Base-by-base conservation (phyloP, 2,329 filamentous ascomycete genomes). In the Xylaria sp. region DNA sequence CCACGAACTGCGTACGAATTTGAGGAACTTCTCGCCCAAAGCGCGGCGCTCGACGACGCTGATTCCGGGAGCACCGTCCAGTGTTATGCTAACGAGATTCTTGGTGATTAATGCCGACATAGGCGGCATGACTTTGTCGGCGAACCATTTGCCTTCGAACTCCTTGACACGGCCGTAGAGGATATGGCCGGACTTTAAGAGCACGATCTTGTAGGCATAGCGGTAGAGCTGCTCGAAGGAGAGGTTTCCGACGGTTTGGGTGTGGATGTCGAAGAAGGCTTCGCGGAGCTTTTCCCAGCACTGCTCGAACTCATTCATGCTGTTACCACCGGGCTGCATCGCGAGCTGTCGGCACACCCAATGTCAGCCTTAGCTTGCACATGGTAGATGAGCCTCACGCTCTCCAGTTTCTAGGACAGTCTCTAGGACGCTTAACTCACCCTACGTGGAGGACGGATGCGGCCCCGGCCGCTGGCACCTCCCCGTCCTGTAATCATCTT, bases 141-240 rank as follows among this genome's bases (percentile, higher is more conserved):
- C 87, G 69, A 99, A 90, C 92, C 95, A 97, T 71, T 89, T 83
- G 75, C 91, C 87, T 80, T 98, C 95, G 64, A 97, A 94, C 1
- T 89, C 83, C 75, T 91, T 92, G 58, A 98, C 94, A 10, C 88
- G 86, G 5, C 92, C 87, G 80, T 98, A 98, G 1, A 99, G 86
- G 12, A 90, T 84, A 41, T 92, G 89, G 31, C 94, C 94, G 74
- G 94, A 91, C 82, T 95, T 97, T 81, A 92, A 92, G 43, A 98
- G 83, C 0, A 98, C 95, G 23, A 98, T 93, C 79, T 96, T 95
- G 82, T 99, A 99, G 5, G 94, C 93, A 64, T 92, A 92, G 67
- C 96, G 92, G 82, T 99, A 99, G 0, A 99, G 88, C 77, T 97
- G 92, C 80, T 99, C 96, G 83, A 98, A 99, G 0, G 94, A 97